Percentiles rank a stretch among this genome's conserved stretches.
Evolutionary conservation across 805 yeast genomes (phyloP).

Genomic region (Peterozyma toletana): DNA sequence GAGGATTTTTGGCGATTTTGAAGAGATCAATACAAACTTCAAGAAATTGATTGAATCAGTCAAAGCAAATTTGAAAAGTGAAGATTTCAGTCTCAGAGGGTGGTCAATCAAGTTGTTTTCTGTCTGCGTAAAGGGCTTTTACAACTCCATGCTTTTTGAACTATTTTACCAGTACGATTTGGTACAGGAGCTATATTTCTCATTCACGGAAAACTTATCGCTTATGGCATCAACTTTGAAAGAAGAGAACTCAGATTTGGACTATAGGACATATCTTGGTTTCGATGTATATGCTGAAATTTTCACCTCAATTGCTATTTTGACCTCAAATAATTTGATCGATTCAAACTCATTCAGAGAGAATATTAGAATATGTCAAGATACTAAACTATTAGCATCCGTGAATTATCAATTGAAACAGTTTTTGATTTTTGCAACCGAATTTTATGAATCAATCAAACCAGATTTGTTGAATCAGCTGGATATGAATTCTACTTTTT

Average conservation of each 20-base stretch:
- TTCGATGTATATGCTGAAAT: constrained; percentile 5
- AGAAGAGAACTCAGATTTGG: constrained; percentile 4
- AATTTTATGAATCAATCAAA: constrained; percentile 3
- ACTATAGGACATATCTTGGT: constrained; percentile 2
- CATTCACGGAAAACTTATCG: not conserved
- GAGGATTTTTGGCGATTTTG: constrained; percentile 4
- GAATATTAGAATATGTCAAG: not conserved
- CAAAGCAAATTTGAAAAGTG: not conserved
- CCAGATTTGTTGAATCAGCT: constrained; percentile 6
- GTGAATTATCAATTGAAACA: constrained; percentile 5
- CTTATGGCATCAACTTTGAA: not conserved
- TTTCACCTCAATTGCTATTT: constrained; percentile 3
- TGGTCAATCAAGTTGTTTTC: constrained; percentile 3
- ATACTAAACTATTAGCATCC: constrained; percentile 2
- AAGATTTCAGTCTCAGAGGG: not conserved
- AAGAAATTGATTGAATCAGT: not conserved
- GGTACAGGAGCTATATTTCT: not conserved
- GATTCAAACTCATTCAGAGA: constrained; percentile 3
- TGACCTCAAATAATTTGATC: constrained; percentile 4
- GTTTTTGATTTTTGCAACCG: constrained; percentile 1
- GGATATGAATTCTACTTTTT: constrained; percentile 15
- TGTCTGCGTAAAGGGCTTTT: constrained; percentile 1
- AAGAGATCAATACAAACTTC: constrained; percentile 3
- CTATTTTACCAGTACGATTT: constrained; percentile 5
- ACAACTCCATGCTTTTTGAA: constrained; percentile 4